A percentile compares a stretch with the other conserved stretches of the same genome.
Evolutionary conservation across 768 basidiomycete genomes (phyloP).

Genomic region (Tulasnella sp.): DNA sequence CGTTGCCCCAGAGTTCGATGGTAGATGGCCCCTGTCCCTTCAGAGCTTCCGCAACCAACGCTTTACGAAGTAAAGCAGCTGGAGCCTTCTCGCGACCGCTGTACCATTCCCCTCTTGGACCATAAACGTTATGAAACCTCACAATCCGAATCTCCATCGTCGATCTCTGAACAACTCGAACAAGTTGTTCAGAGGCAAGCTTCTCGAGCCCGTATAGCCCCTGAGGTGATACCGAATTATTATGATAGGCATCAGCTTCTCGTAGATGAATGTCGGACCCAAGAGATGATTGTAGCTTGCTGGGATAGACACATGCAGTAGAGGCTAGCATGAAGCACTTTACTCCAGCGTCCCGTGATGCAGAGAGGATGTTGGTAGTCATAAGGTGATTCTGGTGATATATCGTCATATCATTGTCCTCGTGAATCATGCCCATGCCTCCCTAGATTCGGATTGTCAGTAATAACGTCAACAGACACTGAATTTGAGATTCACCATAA

Average conservation of each 20-base stretch:
- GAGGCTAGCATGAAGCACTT: conserved; percentile 41
- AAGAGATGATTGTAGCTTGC: conserved; percentile 28
- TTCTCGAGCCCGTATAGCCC: conserved; percentile 51
- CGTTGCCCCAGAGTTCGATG: conserved; percentile 48
- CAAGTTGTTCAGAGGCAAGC: conserved; percentile 36
- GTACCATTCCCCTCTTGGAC: conserved; percentile 41
- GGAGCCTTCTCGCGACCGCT: conserved; percentile 47
- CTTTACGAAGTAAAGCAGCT: conserved; percentile 44
- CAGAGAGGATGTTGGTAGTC: conserved; percentile 36
- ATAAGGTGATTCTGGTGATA: conserved; percentile 40
- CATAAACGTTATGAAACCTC: conserved; percentile 48
- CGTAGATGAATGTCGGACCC: conserved; percentile 32
- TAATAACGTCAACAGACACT: too few relatives aligned
- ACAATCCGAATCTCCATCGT: conserved; percentile 37
- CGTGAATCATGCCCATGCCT: conserved; percentile 50
- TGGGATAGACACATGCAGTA: conserved; percentile 47
- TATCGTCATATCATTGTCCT: conserved; percentile 35
- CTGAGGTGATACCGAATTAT: conserved; percentile 34
- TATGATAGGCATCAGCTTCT: conserved; percentile 34
- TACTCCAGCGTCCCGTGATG: conserved; percentile 30
- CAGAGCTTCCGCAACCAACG: conserved; percentile 27
- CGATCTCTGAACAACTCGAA: conserved; percentile 25
- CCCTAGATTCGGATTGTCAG: conserved; percentile 27
- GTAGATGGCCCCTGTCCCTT: conserved; percentile 14
- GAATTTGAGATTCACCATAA: conserved; percentile 25